phyloP scores from a whole-genome alignment of 768 basidiomycete genomes.

The Dictyophora rubrovolvata region DNA sequence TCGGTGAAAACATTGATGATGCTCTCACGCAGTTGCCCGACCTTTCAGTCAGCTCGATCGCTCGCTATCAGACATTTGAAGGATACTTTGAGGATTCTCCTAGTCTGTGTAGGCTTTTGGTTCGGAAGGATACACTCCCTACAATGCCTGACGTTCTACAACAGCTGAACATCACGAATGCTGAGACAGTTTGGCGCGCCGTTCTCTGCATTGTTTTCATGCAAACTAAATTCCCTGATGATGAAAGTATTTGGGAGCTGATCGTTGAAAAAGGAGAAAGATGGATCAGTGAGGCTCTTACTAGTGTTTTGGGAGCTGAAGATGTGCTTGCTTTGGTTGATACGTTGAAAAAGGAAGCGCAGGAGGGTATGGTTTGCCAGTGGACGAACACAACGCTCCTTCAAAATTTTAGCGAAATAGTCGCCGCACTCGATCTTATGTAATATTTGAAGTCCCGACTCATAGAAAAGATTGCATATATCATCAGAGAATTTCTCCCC shows the following conservation, averaged over 20 bases:
- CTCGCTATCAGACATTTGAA: constrained; percentile 5
- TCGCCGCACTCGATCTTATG: too few relatives aligned
- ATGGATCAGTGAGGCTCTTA: constrained; percentile 16
- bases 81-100: neutral
- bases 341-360: neutral
- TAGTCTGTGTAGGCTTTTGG: neutral
- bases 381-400: too few relatives aligned
- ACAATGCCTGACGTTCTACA: neutral
- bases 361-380: neutral
- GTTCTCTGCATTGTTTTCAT: constrained; percentile 38
- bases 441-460: too few relatives aligned
- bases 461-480: too few relatives aligned
- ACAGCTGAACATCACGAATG: neutral
- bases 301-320: neutral
- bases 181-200: constrained; percentile 35
- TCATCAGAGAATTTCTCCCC: too few relatives aligned
- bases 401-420: too few relatives aligned
- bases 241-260: constrained; percentile 33
- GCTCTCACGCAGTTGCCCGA: too few relatives aligned
- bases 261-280: constrained; percentile 32
- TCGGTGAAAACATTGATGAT: too few relatives aligned
- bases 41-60: too few relatives aligned
- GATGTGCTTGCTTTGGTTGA: neutral
- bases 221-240: constrained; percentile 25
- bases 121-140: neutral